phyloP scores from a whole-genome alignment of 1,284 basidiomycete genomes.

The Athelia sp. region DNA sequence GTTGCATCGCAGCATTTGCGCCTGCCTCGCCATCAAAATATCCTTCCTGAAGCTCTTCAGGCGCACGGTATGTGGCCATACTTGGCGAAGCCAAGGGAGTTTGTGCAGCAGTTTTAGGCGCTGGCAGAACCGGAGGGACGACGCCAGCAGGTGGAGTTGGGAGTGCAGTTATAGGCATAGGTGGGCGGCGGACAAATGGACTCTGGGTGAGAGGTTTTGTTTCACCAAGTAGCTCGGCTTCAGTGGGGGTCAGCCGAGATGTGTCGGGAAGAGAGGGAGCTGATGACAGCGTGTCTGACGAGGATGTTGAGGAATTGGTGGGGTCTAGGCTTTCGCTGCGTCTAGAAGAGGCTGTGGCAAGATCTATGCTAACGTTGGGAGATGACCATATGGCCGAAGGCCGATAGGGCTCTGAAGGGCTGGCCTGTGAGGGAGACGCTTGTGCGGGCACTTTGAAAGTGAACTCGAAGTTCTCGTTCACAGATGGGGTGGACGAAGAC shows the following conservation, averaged over 20 bases:
- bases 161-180: neutral
- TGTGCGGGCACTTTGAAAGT: constrained; percentile 17
- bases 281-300: neutral
- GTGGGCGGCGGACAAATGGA: neutral
- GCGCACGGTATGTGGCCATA: constrained; percentile 52
- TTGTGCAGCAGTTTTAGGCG: constrained; percentile 11
- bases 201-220: neutral
- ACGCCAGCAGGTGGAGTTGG: neutral
- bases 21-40: constrained; percentile 28
- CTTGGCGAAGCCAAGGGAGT: constrained; percentile 36
- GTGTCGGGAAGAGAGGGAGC: neutral
- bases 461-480: constrained; percentile 19
- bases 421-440: constrained; percentile 7
- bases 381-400: neutral
- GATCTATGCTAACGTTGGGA: neutral
- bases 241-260: neutral
- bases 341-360: neutral
- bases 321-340: neutral
- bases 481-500: neutral
- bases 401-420: constrained; percentile 6
- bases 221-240: neutral
- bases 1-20: constrained; percentile 21
- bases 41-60: constrained; percentile 45
- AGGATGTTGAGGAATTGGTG: neutral
- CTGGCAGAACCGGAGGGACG: constrained; percentile 8